Percentiles rank a stretch among this genome's conserved stretches.
phyloP scores from a whole-genome alignment of 1,139 yeast species.

The Diutina scorzettiae region DNA sequence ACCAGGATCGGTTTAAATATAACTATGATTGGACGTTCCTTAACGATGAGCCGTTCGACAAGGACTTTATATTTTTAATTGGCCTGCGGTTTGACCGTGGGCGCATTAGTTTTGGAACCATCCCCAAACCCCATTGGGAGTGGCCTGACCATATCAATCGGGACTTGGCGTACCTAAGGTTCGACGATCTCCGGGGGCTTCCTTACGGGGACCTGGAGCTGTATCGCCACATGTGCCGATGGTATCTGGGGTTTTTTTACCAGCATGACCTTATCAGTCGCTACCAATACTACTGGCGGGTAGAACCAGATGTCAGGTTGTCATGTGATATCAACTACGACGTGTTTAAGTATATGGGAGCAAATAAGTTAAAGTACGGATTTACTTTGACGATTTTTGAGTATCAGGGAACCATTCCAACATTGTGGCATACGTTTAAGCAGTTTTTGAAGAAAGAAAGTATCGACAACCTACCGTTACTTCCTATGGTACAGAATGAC shows the following conservation, averaged over 20 bases:
- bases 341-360: conserved; percentile 50
- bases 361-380: conserved; percentile 48
- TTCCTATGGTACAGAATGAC: conserved; percentile 14
- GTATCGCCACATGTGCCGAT: conserved; percentile 72
- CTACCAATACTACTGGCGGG: conserved; percentile 63
- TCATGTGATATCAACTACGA: conserved; percentile 57
- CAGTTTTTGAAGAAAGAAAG: background rate
- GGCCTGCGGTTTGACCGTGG: conserved; percentile 40
- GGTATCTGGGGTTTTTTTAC: conserved; percentile 56
- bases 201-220: conserved; percentile 53
- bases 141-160: conserved; percentile 34
- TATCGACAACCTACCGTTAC: conserved; percentile 5
- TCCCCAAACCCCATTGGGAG: conserved; percentile 59
- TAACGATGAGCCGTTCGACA: conserved; percentile 49
- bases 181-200: conserved; percentile 41
- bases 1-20: conserved; percentile 63
- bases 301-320: conserved; percentile 54
- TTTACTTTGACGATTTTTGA: conserved; percentile 59
- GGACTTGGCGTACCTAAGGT: conserved; percentile 19
- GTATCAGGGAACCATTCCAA: conserved; percentile 42
- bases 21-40: conserved; percentile 72
- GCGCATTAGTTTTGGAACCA: conserved; percentile 44
- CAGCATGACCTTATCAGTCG: conserved; percentile 39
- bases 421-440: conserved; percentile 39
- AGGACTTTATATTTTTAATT: conserved; percentile 42